Base-by-base conservation (phyloP, 139 green algal species). In the Deuterostichococcus epilithicus region DNA sequence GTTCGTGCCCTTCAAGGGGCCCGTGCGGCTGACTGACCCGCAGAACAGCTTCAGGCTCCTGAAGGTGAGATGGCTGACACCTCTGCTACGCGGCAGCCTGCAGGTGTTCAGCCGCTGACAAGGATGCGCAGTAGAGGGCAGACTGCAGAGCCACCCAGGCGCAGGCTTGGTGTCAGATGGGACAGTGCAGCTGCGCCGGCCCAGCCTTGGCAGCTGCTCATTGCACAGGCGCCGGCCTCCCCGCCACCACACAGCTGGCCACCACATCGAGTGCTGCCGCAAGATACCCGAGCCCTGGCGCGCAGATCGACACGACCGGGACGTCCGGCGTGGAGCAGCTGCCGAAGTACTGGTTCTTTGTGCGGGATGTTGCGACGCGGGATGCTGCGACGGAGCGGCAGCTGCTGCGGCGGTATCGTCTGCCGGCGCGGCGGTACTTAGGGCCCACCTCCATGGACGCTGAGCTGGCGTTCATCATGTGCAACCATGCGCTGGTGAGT, bases 391-490 rank as follows among this genome's bases (percentile, higher is more conserved):
- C n/a, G 0, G 78, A 88, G 39, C 83, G 80, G 13, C 71, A 47
- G 30, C 35, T 84, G 5, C 73, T 90, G 3, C 45, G 79, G 35
- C 38, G 34, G 0, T 97, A 94, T 80, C 82, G 70, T 5, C 86
- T 98, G n/a, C 80, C 59, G 3, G 68, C 83, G 13, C 84, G 95
- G n/a, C 69, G 65, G 23, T 99, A 97, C 86, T 80, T 99, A 33
- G 95, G 95, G 2, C 94, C 95, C 63, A 99, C 95, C 22, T 89
- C 76, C 65, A 99, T 99, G 95, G 94, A 99, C 80, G 76, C 88
- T 1, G 95, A 98, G 87, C 88, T 98, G 80, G 87, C 95, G 26
- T 92, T 96, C 78, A 73, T 98, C 63, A 98, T 98, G 91, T 91
- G 87, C 76, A 98, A 97, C 86, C 80, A 90, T 81, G 95, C 77